These are phyloP conservation scores for Berberis thunbergii DNA, from an alignment of 164 flowering plant species.

Conservation along the genomic window DNA sequence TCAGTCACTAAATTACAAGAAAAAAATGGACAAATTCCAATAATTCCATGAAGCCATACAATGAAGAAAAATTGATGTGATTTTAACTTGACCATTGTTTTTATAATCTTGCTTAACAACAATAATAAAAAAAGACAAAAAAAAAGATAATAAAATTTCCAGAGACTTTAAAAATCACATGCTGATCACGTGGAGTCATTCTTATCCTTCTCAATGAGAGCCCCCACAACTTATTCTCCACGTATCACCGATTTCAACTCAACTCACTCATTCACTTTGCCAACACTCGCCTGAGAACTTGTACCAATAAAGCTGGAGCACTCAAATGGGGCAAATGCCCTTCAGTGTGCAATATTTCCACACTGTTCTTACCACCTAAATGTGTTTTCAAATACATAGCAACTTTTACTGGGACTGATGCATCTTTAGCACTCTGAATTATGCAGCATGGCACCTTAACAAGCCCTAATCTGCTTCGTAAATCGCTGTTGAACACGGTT, in stretches of 20 bases:
- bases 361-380: slow-evolving; percentile 68
- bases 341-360: slow-evolving; percentile 57
- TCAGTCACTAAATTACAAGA: too few species aligned
- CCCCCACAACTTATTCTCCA: too few species aligned
- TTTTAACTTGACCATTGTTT: too few species aligned
- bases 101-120: too few species aligned
- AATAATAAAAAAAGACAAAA: too few species aligned
- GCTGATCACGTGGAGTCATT: not conserved
- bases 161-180: too few species aligned
- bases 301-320: slow-evolving; percentile 62
- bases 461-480: slow-evolving; percentile 53
- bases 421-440: slow-evolving; percentile 72
- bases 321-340: slow-evolving; percentile 93
- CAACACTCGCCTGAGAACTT: slow-evolving; percentile 52
- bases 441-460: slow-evolving; percentile 80
- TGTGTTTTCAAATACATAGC: slow-evolving; percentile 58
- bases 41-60: too few species aligned
- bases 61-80: too few species aligned
- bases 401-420: slow-evolving; percentile 73
- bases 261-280: slow-evolving; percentile 24
- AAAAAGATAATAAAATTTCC: too few species aligned
- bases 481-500: slow-evolving; percentile 62
- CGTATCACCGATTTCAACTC: not conserved
- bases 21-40: too few species aligned
- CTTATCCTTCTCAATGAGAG: too few species aligned